phyloP scores from a whole-genome alignment of 805 yeast species.

The Komagataella kurtzmanii region DNA sequence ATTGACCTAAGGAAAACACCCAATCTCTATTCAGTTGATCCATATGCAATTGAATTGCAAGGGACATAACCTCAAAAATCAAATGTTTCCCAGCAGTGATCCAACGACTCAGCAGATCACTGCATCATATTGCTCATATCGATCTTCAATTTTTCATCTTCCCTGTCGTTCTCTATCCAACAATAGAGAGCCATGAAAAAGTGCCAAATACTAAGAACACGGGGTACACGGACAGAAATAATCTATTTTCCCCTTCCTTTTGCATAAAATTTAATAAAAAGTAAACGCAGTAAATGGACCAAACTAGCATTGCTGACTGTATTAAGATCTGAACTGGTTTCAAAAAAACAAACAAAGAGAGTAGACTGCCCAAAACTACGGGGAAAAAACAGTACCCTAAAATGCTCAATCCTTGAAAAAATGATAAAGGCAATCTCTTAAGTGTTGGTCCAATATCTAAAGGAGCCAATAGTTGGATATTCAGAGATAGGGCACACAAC shows the following conservation, averaged over 20 bases:
- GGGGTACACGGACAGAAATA: slow-evolving; percentile 40
- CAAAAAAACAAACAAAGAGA: slow-evolving; percentile 29
- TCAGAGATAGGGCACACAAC: slow-evolving; percentile 31
- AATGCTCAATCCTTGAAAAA: slow-evolving; percentile 42
- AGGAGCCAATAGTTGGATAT: slow-evolving; percentile 43
- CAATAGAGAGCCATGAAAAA: slow-evolving; percentile 38
- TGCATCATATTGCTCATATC: no score
- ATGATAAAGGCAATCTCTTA: slow-evolving; percentile 27
- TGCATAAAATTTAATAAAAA: slow-evolving; percentile 33
- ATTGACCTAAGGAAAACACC: no score
- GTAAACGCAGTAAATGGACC: slow-evolving; percentile 41
- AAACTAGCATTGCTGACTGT: slow-evolving; percentile 25
- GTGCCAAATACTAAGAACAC: slow-evolving; percentile 36
- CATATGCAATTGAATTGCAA: no score
- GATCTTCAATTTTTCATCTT: background rate
- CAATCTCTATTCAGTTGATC: no score
- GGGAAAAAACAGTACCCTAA: slow-evolving; percentile 45
- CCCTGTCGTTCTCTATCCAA: background rate
- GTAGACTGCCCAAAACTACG: slow-evolving; percentile 30
- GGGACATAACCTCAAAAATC: no score
- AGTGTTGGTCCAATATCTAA: slow-evolving; percentile 16
- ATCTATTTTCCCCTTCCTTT: slow-evolving; percentile 37
- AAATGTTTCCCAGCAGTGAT: no score
- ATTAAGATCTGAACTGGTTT: slow-evolving; percentile 26
- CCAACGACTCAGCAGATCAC: no score